A percentile compares a stretch with the other conserved stretches of the same genome.
Evolutionary conservation across 2,329 filamentous ascomycete species (phyloP).

Genomic region (Penicillium aurantiogriseum): DNA sequence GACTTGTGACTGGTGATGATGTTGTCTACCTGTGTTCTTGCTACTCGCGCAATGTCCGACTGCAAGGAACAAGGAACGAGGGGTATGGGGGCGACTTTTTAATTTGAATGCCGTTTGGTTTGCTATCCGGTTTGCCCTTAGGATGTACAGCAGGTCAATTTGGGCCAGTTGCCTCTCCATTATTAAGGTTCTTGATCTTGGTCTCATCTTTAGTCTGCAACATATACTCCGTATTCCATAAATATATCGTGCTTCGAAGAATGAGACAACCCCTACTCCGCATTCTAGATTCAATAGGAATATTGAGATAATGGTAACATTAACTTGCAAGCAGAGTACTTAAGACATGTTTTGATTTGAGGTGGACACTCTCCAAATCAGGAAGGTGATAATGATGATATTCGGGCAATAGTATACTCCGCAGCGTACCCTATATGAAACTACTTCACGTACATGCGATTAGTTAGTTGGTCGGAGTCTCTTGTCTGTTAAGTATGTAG

Average conservation of each 20-base stretch:
- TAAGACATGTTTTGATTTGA: neutral
- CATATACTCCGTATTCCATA: neutral
- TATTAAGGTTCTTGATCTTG: neutral
- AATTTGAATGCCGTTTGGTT: neutral
- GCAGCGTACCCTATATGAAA: neutral
- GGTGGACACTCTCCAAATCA: neutral
- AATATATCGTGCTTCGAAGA: neutral
- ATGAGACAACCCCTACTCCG: neutral
- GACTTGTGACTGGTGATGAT: conserved; percentile 13
- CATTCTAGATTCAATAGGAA: neutral
- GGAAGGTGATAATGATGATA: neutral
- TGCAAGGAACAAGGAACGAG: conserved; percentile 23
- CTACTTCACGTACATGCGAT: neutral
- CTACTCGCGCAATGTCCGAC: conserved; percentile 10
- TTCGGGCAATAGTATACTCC: neutral
- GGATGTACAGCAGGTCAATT: neutral
- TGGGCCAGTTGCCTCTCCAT: neutral
- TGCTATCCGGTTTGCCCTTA: neutral
- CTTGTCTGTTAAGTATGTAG: neutral
- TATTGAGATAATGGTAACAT: neutral
- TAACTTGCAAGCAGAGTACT: neutral
- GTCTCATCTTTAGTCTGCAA: neutral
- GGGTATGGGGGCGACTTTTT: conserved; percentile 12
- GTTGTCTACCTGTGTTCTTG: conserved; percentile 14
- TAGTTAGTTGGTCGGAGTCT: neutral